A percentile compares a stretch with the other conserved stretches of the same genome.
These are phyloP conservation scores for Proteromonas lacertae DNA, from an alignment of 352 stramenopile genomes.

Conservation along the genomic window DNA sequence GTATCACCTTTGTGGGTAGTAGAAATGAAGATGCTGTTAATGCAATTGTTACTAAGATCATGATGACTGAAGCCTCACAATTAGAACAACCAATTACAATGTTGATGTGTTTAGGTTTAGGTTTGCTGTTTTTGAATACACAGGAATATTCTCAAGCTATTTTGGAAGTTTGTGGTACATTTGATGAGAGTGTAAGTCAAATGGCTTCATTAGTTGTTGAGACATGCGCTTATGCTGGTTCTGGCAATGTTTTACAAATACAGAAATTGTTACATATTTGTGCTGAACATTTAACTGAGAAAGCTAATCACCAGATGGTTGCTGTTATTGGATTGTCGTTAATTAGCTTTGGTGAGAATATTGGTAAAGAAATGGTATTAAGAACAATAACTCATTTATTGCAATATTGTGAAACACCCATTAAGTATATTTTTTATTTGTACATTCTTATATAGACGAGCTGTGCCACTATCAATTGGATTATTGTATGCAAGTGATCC, in stretches of 20 bases:
- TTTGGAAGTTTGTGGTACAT: slow-evolving; percentile 83
- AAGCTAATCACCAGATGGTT: slow-evolving; percentile 37
- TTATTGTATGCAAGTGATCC: slow-evolving; percentile 82
- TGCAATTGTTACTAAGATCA: slow-evolving; percentile 76
- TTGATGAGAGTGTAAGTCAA: slow-evolving; percentile 83
- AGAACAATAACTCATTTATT: slow-evolving; percentile 93
- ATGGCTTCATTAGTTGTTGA: slow-evolving; percentile 81
- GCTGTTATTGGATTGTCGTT: slow-evolving; percentile 84
- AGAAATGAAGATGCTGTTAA: slow-evolving; percentile 81
- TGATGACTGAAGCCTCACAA: slow-evolving; percentile 85
- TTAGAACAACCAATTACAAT: slow-evolving; percentile 69
- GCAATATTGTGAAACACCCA: slow-evolving; percentile 88
- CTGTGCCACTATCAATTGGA: slow-evolving; percentile 75
- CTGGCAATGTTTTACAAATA: slow-evolving; percentile 90
- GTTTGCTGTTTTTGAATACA: slow-evolving; percentile 78
- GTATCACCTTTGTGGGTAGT: slow-evolving; percentile 88
- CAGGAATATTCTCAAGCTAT: slow-evolving; percentile 86
- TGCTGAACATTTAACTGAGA: slow-evolving; percentile 71
- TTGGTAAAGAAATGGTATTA: slow-evolving; percentile 85
- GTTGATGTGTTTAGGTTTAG: slow-evolving; percentile 82
- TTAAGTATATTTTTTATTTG: slow-evolving; percentile 16
- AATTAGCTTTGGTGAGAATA: slow-evolving; percentile 84
- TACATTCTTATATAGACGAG: too few relatives aligned
- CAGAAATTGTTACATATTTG: slow-evolving; percentile 87
- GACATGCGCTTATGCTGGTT: slow-evolving; percentile 86